Percentiles rank a stretch among this genome's conserved stretches.
These are phyloP conservation scores for Monosporascus sp. DNA, from an alignment of 2,329 filamentous ascomycete genomes.

Conservation along the genomic window DNA sequence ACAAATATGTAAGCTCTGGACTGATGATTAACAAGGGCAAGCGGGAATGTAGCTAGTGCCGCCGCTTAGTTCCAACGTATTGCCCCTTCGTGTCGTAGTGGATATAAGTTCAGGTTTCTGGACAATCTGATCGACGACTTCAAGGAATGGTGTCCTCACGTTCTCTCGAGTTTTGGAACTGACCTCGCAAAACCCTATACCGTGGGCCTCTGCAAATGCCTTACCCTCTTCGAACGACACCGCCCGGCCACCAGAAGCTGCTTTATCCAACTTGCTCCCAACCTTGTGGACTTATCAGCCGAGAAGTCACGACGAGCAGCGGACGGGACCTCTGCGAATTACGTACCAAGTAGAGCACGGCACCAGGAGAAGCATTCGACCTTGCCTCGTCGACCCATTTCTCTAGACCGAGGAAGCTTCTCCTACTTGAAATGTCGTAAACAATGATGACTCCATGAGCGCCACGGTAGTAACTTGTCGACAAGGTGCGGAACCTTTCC, in stretches of 20 bases:
- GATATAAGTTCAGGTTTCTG: slow-evolving; percentile 38
- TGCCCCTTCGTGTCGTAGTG: slow-evolving; percentile 14
- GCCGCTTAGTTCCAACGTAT: slow-evolving; percentile 24
- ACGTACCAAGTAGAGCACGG: slow-evolving; percentile 43
- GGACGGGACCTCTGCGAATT: not conserved
- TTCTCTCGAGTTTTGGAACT: slow-evolving; percentile 50
- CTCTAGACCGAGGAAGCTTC: slow-evolving; percentile 47
- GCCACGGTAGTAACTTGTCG: slow-evolving; percentile 46
- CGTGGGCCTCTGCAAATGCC: slow-evolving; percentile 39
- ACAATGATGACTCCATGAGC: slow-evolving; percentile 45
- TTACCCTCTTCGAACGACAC: slow-evolving; percentile 43
- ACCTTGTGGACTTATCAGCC: slow-evolving; percentile 26
- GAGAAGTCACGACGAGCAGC: not conserved
- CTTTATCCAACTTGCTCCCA: slow-evolving; percentile 47
- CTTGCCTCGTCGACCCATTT: slow-evolving; percentile 51
- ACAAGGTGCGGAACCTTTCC: slow-evolving; percentile 45
- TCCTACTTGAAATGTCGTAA: slow-evolving; percentile 43
- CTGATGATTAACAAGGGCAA: slow-evolving; percentile 17
- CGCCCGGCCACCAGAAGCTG: slow-evolving; percentile 31
- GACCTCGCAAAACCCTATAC: slow-evolving; percentile 46
- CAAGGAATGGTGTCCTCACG: slow-evolving; percentile 45
- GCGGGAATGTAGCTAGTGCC: slow-evolving; percentile 20
- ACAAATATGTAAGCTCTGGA: too few species aligned
- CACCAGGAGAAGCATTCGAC: slow-evolving; percentile 41
- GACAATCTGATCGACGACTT: slow-evolving; percentile 46